Evolutionary conservation across 1,284 basidiomycete genomes (phyloP).

Genomic region (Vanrija humicola): DNA sequence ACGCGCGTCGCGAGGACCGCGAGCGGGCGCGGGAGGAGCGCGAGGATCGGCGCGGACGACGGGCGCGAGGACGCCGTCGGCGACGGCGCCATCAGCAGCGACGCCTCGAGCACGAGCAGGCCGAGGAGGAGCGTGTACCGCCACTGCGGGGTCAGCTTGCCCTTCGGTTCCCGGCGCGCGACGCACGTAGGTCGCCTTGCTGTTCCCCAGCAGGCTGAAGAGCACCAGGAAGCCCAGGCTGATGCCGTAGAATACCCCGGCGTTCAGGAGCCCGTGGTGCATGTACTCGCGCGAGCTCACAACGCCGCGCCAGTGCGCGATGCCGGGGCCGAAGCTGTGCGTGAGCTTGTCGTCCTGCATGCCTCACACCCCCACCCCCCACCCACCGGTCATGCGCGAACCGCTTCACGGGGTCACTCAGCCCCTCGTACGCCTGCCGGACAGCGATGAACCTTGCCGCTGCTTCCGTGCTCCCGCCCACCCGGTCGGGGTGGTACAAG

Average conservation of each 20-base stretch:
- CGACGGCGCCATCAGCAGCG: conserved; percentile 31
- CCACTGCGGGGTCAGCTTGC: conserved; percentile 60
- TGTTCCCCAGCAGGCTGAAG: conserved; percentile 54
- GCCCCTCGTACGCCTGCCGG: conserved; percentile 70
- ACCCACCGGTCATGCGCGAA: conserved; percentile 79
- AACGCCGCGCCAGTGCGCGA: not conserved
- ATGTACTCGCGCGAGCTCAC: conserved; percentile 10
- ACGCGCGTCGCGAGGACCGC: not conserved
- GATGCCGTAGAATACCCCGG: conserved; percentile 8
- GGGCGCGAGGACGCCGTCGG: conserved; percentile 1
- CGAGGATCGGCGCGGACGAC: conserved; percentile 4
- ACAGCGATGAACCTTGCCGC: conserved; percentile 65
- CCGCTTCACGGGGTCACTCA: conserved; percentile 70
- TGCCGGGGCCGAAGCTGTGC: conserved; percentile 14
- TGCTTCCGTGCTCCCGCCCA: conserved; percentile 55
- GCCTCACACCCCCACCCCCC: not conserved
- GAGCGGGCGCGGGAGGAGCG: conserved; percentile 3
- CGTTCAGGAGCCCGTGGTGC: not conserved
- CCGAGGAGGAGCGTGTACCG: conserved; percentile 63
- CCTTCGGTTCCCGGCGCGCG: too few species aligned
- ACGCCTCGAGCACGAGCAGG: conserved; percentile 53
- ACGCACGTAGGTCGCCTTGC: conserved; percentile 65
- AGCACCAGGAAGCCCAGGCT: conserved; percentile 1
- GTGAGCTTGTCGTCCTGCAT: too few species aligned
- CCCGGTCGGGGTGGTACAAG: conserved; percentile 72